A percentile compares a stretch with the other conserved stretches of the same genome.
These are phyloP conservation scores for Chalciporus piperatoides DNA, from an alignment of 1,284 basidiomycete species.

Conservation along the genomic window DNA sequence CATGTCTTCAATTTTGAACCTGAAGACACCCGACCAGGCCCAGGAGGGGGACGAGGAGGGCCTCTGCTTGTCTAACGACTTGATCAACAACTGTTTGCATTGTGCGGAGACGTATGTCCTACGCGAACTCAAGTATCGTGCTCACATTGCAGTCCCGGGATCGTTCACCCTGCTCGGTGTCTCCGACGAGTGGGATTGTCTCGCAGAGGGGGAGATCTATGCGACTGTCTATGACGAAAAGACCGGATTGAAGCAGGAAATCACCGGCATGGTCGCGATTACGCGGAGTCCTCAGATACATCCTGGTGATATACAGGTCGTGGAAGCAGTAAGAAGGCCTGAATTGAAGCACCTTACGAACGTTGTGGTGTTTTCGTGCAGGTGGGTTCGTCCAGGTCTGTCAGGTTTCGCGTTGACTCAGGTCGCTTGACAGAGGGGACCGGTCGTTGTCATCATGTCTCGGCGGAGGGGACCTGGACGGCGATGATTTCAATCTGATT, in stretches of 20 bases:
- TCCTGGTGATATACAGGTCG: constrained; percentile 46
- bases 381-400: constrained; percentile 13
- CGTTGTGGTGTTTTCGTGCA: constrained; percentile 41
- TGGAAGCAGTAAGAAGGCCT: constrained; percentile 40
- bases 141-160: constrained; percentile 44
- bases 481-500: constrained; percentile 43
- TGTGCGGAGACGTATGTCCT: constrained; percentile 41
- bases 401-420: constrained; percentile 9
- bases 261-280: constrained; percentile 42
- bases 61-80: constrained; percentile 26
- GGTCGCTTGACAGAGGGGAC: constrained; percentile 31
- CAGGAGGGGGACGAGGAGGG: constrained; percentile 13
- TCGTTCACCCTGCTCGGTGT: constrained; percentile 49
- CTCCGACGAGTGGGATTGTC: constrained; percentile 43
- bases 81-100: constrained; percentile 32
- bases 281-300: constrained; percentile 51
- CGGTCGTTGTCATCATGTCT: constrained; percentile 43
- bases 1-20: constrained; percentile 26
- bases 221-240: constrained; percentile 38
- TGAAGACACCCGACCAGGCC: constrained; percentile 23
- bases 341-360: constrained; percentile 36
- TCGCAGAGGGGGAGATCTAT: constrained; percentile 42
- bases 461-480: constrained; percentile 47
- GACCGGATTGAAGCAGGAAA: constrained; percentile 21
- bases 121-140: constrained; percentile 49